Evolutionary conservation across 345 rosid genomes (phyloP).

Genomic region (Gossypium raimondii): DNA sequence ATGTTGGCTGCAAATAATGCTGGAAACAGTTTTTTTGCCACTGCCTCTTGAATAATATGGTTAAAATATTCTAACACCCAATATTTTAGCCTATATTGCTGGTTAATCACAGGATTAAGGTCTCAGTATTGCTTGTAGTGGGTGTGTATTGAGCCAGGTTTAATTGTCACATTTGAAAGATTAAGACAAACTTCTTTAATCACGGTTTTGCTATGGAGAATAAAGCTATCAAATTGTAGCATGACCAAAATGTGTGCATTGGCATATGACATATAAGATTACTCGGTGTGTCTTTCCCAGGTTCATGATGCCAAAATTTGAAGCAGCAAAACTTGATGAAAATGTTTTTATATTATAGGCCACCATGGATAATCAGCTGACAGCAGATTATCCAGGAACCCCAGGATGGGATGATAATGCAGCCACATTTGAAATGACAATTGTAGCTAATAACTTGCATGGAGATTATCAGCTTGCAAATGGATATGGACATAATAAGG

Average conservation of each 20-base stretch:
- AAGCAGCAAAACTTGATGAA: slow-evolving; percentile 16
- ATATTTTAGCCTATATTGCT: not conserved
- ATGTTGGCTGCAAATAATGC: not conserved
- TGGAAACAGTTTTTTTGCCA: not conserved
- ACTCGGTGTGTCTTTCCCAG: slow-evolving; percentile 10
- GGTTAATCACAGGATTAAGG: not conserved
- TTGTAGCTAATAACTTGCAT: slow-evolving; percentile 55
- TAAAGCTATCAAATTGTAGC: not conserved
- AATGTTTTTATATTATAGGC: slow-evolving; percentile 40
- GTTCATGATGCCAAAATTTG: slow-evolving; percentile 1
- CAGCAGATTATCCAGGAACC: slow-evolving; percentile 55
- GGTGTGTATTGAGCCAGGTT: not conserved
- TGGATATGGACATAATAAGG: slow-evolving; percentile 51
- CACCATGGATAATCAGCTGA: slow-evolving; percentile 45
- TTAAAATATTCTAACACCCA: slow-evolving; percentile 2
- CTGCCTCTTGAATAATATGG: not conserved
- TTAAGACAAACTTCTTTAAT: not conserved
- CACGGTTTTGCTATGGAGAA: not conserved
- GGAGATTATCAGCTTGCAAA: slow-evolving; percentile 76
- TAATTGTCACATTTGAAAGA: slow-evolving; percentile 5
- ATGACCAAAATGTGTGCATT: not conserved
- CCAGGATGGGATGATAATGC: slow-evolving; percentile 70
- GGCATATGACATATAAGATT: not conserved
- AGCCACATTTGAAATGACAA: slow-evolving; percentile 59
- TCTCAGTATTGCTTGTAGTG: not conserved